These are phyloP conservation scores for Acacia pycnantha DNA, from an alignment of 331 rosid genomes.

Conservation along the genomic window DNA sequence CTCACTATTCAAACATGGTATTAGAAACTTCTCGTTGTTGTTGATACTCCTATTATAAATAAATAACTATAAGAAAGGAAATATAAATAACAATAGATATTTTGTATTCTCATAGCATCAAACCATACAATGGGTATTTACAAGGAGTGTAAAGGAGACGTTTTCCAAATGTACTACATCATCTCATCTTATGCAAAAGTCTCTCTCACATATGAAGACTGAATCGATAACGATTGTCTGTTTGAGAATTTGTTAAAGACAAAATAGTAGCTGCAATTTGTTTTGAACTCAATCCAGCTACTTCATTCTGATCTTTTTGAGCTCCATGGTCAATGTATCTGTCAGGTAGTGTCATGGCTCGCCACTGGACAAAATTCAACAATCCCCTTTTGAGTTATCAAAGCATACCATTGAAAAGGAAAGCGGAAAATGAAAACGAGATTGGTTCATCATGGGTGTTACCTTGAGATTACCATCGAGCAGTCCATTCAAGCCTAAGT, in stretches of 20 bases:
- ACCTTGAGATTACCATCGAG: constrained; percentile 72
- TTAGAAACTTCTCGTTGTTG: too few species aligned
- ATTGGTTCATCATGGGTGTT: background rate
- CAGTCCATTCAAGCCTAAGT: constrained; percentile 49
- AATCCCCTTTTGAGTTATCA: background rate
- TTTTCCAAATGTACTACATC: background rate
- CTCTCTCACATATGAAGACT: constrained; percentile 17
- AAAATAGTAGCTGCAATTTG: constrained; percentile 59
- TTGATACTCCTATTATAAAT: too few species aligned
- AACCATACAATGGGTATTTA: background rate
- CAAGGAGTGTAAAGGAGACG: background rate
- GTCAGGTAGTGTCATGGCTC: constrained; percentile 67
- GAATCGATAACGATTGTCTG: constrained; percentile 31
- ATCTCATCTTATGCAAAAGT: background rate
- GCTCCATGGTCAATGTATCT: constrained; percentile 72
- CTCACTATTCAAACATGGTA: too few species aligned
- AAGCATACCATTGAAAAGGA: background rate
- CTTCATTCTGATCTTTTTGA: constrained; percentile 46
- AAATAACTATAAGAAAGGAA: too few species aligned
- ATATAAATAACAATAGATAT: too few species aligned
- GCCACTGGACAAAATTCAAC: constrained; percentile 45
- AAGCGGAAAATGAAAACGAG: background rate
- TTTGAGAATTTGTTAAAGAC: constrained; percentile 37
- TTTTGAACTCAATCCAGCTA: constrained; percentile 57
- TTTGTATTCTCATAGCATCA: background rate